Evolutionary conservation across 2,329 filamentous ascomycete genomes (phyloP).

Genomic region (Paraphaeosphaeria sporulosa): DNA sequence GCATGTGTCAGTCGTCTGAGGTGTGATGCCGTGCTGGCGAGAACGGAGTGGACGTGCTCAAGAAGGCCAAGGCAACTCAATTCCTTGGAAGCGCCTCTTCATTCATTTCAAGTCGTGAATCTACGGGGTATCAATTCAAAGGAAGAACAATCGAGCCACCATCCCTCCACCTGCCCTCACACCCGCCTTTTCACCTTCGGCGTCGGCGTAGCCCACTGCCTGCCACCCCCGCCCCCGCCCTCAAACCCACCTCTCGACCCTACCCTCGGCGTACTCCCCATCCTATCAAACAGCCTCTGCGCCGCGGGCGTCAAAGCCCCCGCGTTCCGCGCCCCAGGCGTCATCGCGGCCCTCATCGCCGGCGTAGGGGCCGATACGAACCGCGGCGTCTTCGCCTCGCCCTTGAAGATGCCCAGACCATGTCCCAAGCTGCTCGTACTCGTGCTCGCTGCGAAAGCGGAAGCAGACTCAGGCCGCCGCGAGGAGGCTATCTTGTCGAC

Average conservation of each 20-base stretch:
- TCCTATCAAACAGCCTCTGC: slow-evolving; percentile 55
- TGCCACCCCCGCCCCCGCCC: slow-evolving; percentile 18
- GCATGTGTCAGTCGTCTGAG: background rate
- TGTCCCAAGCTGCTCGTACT: slow-evolving; percentile 49
- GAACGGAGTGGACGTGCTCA: too few species aligned
- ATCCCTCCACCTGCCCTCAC: slow-evolving; percentile 4
- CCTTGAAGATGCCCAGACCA: slow-evolving; percentile 35
- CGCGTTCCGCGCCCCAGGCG: slow-evolving; percentile 60
- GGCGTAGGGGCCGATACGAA: slow-evolving; percentile 79
- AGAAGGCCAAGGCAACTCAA: too few species aligned
- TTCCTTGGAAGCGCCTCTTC: too few species aligned
- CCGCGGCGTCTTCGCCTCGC: slow-evolving; percentile 59
- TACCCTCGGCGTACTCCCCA: slow-evolving; percentile 38
- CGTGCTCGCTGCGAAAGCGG: background rate
- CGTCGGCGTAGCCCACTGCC: slow-evolving; percentile 40
- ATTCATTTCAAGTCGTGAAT: background rate
- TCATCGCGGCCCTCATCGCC: slow-evolving; percentile 60
- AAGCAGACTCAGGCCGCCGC: slow-evolving; percentile 4
- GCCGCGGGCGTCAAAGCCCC: slow-evolving; percentile 73
- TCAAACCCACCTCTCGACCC: slow-evolving; percentile 31
- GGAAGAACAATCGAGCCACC: background rate
- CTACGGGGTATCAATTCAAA: slow-evolving; percentile 9
- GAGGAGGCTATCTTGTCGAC: slow-evolving; percentile 50
- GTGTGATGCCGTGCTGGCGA: background rate
- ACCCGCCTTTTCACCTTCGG: slow-evolving; percentile 31